Evolutionary conservation across 1,284 basidiomycete species (phyloP).

Genomic region (Cutaneotrichosporon cyanovorans): DNA sequence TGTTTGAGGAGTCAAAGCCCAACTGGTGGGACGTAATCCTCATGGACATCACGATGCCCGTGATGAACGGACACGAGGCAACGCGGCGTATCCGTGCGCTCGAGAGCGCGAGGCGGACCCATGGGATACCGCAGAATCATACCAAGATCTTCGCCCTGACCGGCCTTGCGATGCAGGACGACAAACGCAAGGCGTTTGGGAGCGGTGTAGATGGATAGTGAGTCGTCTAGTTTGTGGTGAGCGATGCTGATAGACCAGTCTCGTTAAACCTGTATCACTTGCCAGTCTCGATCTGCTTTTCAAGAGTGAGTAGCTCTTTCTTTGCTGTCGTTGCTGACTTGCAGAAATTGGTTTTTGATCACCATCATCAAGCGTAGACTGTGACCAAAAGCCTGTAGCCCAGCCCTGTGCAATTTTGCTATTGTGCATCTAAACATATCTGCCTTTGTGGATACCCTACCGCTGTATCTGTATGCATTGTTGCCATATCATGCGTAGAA

Average conservation of each 20-base stretch:
- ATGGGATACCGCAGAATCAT: constrained; percentile 5
- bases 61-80: constrained; percentile 80
- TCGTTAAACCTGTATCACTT: constrained; percentile 87
- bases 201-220: constrained; percentile 93
- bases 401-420: too few relatives aligned
- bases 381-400: not conserved
- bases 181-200: constrained; percentile 82
- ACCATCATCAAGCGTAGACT: not conserved
- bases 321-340: not conserved
- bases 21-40: constrained; percentile 60
- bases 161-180: constrained; percentile 83
- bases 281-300: constrained; percentile 81
- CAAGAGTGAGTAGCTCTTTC: constrained; percentile 49
- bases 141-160: constrained; percentile 79
- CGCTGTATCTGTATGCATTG: not conserved
- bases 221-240: constrained; percentile 46
- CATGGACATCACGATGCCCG: constrained; percentile 86
- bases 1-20: constrained; percentile 61
- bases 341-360: constrained; percentile 23
- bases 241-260: constrained; percentile 47
- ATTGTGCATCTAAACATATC: too few relatives aligned
- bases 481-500: too few relatives aligned
- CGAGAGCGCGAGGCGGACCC: constrained; percentile 52
- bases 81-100: constrained; percentile 73
- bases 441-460: too few relatives aligned